phyloP scores from a whole-genome alignment of 2,329 filamentous ascomycete species.

The Fusarium chlamydosporum region DNA sequence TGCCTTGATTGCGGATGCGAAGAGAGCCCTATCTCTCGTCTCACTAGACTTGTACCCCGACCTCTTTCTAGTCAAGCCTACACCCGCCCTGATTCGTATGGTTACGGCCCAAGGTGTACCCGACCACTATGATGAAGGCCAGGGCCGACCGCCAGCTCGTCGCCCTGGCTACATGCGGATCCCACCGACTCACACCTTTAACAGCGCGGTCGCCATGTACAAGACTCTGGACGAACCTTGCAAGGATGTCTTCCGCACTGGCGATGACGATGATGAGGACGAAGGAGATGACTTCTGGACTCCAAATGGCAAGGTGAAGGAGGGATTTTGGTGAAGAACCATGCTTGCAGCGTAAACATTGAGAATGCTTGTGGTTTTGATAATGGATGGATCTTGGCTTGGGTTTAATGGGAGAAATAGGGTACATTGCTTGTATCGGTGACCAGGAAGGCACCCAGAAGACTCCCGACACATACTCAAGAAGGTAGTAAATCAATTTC shows the following conservation, averaged over 20 bases:
- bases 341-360: neutral
- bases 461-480: neutral
- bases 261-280: neutral
- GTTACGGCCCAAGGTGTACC: slow-evolving; percentile 7
- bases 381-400: neutral
- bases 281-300: neutral
- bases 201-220: neutral
- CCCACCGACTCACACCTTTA: neutral
- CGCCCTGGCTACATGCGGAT: too few relatives aligned
- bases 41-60: slow-evolving; percentile 13
- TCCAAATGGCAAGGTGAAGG: neutral
- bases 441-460: neutral
- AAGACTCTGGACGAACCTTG: neutral
- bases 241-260: neutral
- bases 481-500: neutral
- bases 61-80: neutral
- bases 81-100: neutral
- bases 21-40: slow-evolving; percentile 22
- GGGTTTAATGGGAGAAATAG: neutral
- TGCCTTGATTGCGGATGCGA: slow-evolving; percentile 44
- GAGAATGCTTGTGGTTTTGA: neutral
- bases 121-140: slow-evolving; percentile 28
- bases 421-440: neutral
- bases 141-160: neutral
- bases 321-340: neutral